phyloP scores from a whole-genome alignment of 2,329 filamentous ascomycete species.

The Escovopsis weberi region DNA sequence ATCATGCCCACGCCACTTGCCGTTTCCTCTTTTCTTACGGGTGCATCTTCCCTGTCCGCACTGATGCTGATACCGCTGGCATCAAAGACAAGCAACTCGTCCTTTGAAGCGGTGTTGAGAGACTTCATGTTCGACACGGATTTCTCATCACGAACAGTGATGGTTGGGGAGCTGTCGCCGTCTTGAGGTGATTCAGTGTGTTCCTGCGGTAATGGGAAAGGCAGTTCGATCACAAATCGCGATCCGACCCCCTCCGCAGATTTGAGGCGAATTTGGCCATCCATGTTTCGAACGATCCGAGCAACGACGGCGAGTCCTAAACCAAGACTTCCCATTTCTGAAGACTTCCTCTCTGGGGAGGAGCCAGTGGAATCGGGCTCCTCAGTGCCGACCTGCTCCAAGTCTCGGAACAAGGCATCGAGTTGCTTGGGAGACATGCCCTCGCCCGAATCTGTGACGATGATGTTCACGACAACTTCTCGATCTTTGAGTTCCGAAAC shows the following conservation, averaged over 20 bases:
- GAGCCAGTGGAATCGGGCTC: slow-evolving; percentile 15
- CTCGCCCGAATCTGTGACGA: slow-evolving; percentile 58
- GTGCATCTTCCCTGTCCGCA: slow-evolving; percentile 5
- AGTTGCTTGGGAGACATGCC: slow-evolving; percentile 52
- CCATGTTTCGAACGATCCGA: slow-evolving; percentile 76
- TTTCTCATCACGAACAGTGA: slow-evolving; percentile 4
- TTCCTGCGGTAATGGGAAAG: slow-evolving; percentile 48
- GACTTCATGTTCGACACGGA: slow-evolving; percentile 11
- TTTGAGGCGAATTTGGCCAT: slow-evolving; percentile 71
- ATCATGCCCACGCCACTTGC: slow-evolving; percentile 3
- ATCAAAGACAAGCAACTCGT: slow-evolving; percentile 50
- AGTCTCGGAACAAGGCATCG: slow-evolving; percentile 41
- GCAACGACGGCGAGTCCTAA: slow-evolving; percentile 82
- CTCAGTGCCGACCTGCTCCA: slow-evolving; percentile 42
- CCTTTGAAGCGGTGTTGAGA: slow-evolving; percentile 19
- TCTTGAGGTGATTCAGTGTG: slow-evolving; percentile 12
- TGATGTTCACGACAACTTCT: slow-evolving; percentile 56
- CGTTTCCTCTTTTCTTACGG: slow-evolving; percentile 8
- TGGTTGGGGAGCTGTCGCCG: slow-evolving; percentile 1
- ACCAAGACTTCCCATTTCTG: slow-evolving; percentile 42
- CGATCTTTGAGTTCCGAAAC: slow-evolving; percentile 37
- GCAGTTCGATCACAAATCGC: slow-evolving; percentile 65
- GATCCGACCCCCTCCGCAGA: slow-evolving; percentile 74
- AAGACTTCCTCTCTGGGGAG: slow-evolving; percentile 12
- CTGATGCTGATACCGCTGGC: slow-evolving; percentile 15